Conservation (phyloP, 345 rosid species). For the Fremontodendron californicum region DNA sequence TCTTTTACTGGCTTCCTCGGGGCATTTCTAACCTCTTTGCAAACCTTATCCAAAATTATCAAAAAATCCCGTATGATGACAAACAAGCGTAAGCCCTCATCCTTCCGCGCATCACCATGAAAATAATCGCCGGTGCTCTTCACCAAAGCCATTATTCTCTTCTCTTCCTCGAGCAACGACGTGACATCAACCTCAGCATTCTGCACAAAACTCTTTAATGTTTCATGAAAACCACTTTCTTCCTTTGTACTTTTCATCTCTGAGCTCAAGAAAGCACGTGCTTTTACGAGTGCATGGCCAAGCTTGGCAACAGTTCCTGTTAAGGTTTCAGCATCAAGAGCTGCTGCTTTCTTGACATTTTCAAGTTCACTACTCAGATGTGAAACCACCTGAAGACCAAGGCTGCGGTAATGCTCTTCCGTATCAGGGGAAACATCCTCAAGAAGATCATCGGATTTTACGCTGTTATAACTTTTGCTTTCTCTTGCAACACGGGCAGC, state of each 20-base stretch:
- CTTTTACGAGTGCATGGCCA: constrained; percentile 47
- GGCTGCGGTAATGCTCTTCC: constrained; percentile 62
- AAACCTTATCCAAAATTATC: constrained; percentile 73
- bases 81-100: constrained; percentile 86
- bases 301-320: constrained; percentile 71
- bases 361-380: constrained; percentile 69
- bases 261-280: constrained; percentile 59
- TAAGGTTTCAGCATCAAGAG: constrained; percentile 72
- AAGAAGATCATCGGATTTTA: constrained; percentile 65
- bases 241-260: constrained; percentile 70
- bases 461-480: constrained; percentile 59
- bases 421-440: constrained; percentile 51
- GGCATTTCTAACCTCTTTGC: constrained; percentile 78
- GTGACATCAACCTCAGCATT: constrained; percentile 63
- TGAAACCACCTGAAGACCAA: constrained; percentile 87
- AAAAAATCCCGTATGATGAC: constrained; percentile 71
- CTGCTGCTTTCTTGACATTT: constrained; percentile 87
- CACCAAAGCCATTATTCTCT: constrained; percentile 82
- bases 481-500: constrained; percentile 73
- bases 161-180: constrained; percentile 70
- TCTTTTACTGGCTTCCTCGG: constrained; percentile 40
- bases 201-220: constrained; percentile 71
- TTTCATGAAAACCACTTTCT: constrained; percentile 66
- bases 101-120: constrained; percentile 92
- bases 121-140: constrained; percentile 92